Conservation (phyloP, 1,139 yeast genomes). For the Protomyces inundatus region DNA sequence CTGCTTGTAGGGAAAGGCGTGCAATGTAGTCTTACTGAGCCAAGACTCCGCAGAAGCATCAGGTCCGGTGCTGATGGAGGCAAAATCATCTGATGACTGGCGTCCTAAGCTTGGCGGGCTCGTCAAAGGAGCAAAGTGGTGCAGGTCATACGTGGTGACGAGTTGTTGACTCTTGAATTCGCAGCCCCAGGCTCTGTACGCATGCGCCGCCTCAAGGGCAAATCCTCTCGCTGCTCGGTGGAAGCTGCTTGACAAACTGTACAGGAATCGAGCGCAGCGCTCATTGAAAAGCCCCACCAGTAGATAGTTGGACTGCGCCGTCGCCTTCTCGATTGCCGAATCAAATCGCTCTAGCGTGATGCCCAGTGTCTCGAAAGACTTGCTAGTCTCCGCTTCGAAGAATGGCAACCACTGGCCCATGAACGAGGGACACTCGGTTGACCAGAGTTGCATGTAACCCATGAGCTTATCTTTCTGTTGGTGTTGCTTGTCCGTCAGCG, state of each 20-base stretch:
- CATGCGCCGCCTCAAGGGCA: neutral
- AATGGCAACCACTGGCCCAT: conserved; percentile 2
- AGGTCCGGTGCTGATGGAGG: neutral
- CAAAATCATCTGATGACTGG: neutral
- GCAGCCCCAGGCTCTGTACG: conserved; percentile 13
- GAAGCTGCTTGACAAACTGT: neutral
- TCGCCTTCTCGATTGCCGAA: conserved; percentile 7
- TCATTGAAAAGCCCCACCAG: conserved; percentile 8
- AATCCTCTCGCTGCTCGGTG: neutral
- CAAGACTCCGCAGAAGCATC: neutral
- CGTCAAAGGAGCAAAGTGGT: neutral
- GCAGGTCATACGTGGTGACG: neutral
- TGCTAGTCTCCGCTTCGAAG: conserved; percentile 3
- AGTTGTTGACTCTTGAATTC: neutral
- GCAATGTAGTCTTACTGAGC: neutral
- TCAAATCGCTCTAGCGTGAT: neutral
- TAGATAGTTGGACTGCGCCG: neutral
- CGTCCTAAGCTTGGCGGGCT: neutral
- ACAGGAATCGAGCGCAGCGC: conserved; percentile 9
- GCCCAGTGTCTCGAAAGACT: neutral
- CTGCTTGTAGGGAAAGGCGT: neutral
- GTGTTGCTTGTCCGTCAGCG: neutral
- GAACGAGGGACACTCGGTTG: neutral
- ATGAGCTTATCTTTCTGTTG: neutral
- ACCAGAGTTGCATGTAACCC: neutral